Percentiles rank a stretch among this genome's conserved stretches.
phyloP scores from a whole-genome alignment of 2,329 filamentous ascomycete species.

The Fulvia fulva region DNA sequence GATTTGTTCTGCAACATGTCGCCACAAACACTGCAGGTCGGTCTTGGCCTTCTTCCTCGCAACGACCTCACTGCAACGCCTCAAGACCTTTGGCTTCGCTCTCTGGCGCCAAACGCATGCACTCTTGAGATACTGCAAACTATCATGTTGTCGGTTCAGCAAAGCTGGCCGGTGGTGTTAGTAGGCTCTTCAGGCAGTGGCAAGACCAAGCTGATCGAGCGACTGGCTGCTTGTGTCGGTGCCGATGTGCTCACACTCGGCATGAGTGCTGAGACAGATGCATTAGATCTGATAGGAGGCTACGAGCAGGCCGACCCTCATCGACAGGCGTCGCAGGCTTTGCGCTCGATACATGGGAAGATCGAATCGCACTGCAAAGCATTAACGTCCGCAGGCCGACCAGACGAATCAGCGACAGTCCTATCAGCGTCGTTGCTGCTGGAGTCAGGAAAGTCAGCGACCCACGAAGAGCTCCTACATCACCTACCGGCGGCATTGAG shows the following conservation, averaged over 20 bases:
- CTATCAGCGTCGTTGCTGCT: slow-evolving; percentile 6
- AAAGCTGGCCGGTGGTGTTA: slow-evolving; percentile 83
- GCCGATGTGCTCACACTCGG: slow-evolving; percentile 75
- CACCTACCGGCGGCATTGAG: slow-evolving; percentile 6
- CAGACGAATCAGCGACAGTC: slow-evolving; percentile 4
- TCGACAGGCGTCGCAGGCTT: slow-evolving; percentile 39
- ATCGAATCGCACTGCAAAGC: slow-evolving; percentile 13
- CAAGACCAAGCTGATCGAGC: slow-evolving; percentile 75
- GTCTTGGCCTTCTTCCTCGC: slow-evolving; percentile 66
- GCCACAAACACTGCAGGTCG: slow-evolving; percentile 67
- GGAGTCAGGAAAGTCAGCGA: background rate
- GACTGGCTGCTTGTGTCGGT: slow-evolving; percentile 75
- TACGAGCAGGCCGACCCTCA: slow-evolving; percentile 90
- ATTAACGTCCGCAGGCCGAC: slow-evolving; percentile 11
- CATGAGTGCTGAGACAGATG: slow-evolving; percentile 91
- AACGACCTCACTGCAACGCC: slow-evolving; percentile 35
- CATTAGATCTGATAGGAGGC: slow-evolving; percentile 93
- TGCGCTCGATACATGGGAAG: slow-evolving; percentile 16
- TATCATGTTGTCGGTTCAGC: slow-evolving; percentile 78
- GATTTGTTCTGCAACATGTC: slow-evolving; percentile 71
- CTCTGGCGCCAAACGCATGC: slow-evolving; percentile 28
- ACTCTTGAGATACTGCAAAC: slow-evolving; percentile 76
- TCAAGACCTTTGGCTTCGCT: slow-evolving; percentile 1
- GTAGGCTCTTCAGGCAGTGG: slow-evolving; percentile 81
- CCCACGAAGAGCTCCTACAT: slow-evolving; percentile 5